Percentiles rank a stretch among this genome's conserved stretches.
phyloP scores from a whole-genome alignment of 805 yeast genomes.

The Saccharomyces kudriavzevii region DNA sequence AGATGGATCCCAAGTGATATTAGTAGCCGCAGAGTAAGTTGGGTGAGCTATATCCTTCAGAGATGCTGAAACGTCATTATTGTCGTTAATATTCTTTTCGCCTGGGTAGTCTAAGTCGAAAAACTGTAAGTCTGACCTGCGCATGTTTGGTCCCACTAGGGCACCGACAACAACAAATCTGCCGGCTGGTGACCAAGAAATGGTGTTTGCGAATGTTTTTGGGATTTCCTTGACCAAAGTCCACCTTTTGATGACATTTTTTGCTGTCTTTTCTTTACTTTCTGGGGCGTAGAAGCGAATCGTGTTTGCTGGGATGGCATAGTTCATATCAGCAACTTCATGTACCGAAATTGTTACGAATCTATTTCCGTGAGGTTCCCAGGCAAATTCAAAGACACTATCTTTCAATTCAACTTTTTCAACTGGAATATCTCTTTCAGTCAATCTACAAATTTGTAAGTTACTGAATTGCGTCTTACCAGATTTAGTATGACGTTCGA shows the following conservation, averaged over 20 bases:
- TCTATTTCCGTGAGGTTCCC: constrained; percentile 93
- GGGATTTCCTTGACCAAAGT: constrained; percentile 48
- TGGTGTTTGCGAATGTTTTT: constrained; percentile 60
- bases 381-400: constrained; percentile 75
- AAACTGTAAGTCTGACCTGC: constrained; percentile 68
- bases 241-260: constrained; percentile 42
- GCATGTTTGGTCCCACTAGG: constrained; percentile 37
- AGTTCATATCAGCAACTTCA: constrained; percentile 42
- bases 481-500: constrained; percentile 93
- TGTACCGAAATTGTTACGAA: constrained; percentile 68
- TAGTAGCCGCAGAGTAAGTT: constrained; percentile 70
- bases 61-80: constrained; percentile 44
- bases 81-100: constrained; percentile 33
- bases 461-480: constrained; percentile 86
- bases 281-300: constrained; percentile 82
- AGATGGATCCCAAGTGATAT: constrained; percentile 88
- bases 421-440: constrained; percentile 87
- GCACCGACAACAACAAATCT: constrained; percentile 61
- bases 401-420: constrained; percentile 91
- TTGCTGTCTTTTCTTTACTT: constrained; percentile 38
- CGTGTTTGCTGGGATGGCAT: constrained; percentile 56
- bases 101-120: constrained; percentile 82
- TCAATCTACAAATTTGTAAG: constrained; percentile 80
- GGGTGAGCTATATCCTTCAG: constrained; percentile 55
- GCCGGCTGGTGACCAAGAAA: constrained; percentile 89